Percentiles rank a stretch among this genome's conserved stretches.
These are phyloP conservation scores for Chloromonas sp. DNA, from an alignment of 163 green algal species.

Conservation along the genomic window DNA sequence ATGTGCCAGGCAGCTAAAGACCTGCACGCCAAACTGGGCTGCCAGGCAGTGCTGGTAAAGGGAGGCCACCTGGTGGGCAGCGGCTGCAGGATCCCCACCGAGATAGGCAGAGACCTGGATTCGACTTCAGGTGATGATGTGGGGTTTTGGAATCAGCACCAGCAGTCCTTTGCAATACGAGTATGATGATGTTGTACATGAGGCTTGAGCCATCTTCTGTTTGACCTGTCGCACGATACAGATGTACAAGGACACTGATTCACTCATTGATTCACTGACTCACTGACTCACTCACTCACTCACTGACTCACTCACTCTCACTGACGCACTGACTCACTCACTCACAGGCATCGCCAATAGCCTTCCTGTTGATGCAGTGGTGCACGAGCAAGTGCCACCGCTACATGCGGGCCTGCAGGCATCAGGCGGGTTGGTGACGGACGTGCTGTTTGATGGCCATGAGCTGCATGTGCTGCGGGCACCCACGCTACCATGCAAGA, in stretches of 20 bases:
- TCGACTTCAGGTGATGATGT: no score
- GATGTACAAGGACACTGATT: no score
- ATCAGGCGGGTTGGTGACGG: slow-evolving; percentile 38
- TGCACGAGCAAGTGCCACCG: neutral
- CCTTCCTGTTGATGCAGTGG: neutral
- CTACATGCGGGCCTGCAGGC: neutral
- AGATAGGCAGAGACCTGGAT: neutral
- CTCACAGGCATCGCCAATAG: no score
- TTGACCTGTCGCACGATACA: no score
- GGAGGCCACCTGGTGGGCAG: slow-evolving; percentile 74
- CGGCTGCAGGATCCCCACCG: neutral
- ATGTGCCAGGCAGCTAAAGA: slow-evolving; percentile 63
- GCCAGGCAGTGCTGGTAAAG: slow-evolving; percentile 82
- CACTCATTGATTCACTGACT: no score
- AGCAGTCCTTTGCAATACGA: no score
- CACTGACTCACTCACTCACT: no score
- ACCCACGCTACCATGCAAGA: slow-evolving; percentile 56
- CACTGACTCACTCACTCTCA: no score
- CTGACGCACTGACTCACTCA: no score
- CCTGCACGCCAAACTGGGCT: slow-evolving; percentile 53
- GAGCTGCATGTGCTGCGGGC: slow-evolving; percentile 28
- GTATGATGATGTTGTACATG: no score
- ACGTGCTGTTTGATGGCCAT: slow-evolving; percentile 85
- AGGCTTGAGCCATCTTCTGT: no score
- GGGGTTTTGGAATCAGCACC: no score